Conservation (phyloP, 768 basidiomycete genomes). For the Ramaria rubella region DNA sequence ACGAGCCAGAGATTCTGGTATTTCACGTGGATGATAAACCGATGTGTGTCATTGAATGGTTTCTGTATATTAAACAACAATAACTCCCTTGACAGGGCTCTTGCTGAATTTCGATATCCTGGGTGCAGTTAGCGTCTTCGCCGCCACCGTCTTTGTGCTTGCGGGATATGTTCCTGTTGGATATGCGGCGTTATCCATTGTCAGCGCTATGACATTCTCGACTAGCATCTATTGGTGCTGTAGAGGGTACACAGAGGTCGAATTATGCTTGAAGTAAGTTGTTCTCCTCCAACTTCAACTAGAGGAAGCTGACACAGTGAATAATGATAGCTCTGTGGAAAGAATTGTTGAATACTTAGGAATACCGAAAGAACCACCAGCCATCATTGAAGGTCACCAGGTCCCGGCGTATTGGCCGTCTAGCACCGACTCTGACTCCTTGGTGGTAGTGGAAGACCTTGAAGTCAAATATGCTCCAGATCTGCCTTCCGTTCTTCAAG, state of each 20-base stretch:
- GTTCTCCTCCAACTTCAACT: not conserved
- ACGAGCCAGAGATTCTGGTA: slow-evolving; percentile 15
- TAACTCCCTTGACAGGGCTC: slow-evolving; percentile 10
- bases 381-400: slow-evolving; percentile 28
- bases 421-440: slow-evolving; percentile 20
- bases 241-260: slow-evolving; percentile 14
- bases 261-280: slow-evolving; percentile 20
- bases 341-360: slow-evolving; percentile 30
- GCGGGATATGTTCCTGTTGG: slow-evolving; percentile 22
- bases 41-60: slow-evolving; percentile 1
- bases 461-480: slow-evolving; percentile 34
- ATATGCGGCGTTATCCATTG: slow-evolving; percentile 14
- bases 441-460: slow-evolving; percentile 26
- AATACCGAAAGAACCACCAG: slow-evolving; percentile 25
- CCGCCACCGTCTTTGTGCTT: slow-evolving; percentile 30
- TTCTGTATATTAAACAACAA: not conserved
- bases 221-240: slow-evolving; percentile 15
- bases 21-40: slow-evolving; percentile 16
- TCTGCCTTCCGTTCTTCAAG: slow-evolving; percentile 32
- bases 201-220: slow-evolving; percentile 16
- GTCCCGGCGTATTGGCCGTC: slow-evolving; percentile 26
- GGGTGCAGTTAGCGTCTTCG: slow-evolving; percentile 30
- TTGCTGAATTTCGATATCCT: slow-evolving; percentile 28
- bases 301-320: slow-evolving; percentile 13
- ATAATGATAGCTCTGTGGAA: slow-evolving; percentile 21